phyloP scores from a whole-genome alignment of 2,329 filamentous ascomycete species.

The Talaromyces sp. region DNA sequence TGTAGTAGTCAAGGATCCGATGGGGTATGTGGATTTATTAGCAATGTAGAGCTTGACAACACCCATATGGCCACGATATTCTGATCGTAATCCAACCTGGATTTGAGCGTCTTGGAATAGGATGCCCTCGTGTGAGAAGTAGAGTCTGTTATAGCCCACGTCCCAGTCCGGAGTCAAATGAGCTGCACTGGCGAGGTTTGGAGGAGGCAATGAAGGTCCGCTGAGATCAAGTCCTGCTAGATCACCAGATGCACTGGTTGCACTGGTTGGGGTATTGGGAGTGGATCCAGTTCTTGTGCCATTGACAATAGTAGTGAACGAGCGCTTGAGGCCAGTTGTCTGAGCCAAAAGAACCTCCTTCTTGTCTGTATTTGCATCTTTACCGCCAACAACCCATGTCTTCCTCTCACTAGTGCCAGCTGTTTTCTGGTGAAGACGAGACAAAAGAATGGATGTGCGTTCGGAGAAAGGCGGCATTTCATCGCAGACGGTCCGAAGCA shows the following conservation, averaged over 20 bases:
- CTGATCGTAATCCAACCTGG: conserved; percentile 86
- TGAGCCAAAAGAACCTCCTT: conserved; percentile 80
- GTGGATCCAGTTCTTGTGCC: conserved; percentile 39
- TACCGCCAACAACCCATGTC: conserved; percentile 97
- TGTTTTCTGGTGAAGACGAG: conserved; percentile 91
- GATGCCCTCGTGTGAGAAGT: conserved; percentile 80
- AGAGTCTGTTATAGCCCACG: conserved; percentile 78
- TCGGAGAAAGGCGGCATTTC: conserved; percentile 99
- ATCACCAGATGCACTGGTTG: conserved; percentile 60
- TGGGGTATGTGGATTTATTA: conserved; percentile 83
- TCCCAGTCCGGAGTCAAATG: conserved; percentile 97
- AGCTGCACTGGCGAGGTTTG: conserved; percentile 87
- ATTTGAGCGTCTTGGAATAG: conserved; percentile 95
- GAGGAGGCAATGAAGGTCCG: conserved; percentile 62
- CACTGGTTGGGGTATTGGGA: conserved; percentile 33
- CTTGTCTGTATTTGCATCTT: conserved; percentile 83
- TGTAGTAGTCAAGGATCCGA: conserved; percentile 92
- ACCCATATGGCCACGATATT: conserved; percentile 93
- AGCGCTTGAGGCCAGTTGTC: conserved; percentile 79
- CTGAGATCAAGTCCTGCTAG: conserved; percentile 81
- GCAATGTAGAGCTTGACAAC: conserved; percentile 95
- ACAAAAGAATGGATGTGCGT: conserved; percentile 86
- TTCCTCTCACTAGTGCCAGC: conserved; percentile 90
- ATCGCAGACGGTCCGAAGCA: conserved; percentile 90
- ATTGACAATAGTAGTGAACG: conserved; percentile 67